Conservation (phyloP, 192 early-diverging fungal genomes). For the Umbelopsis sp. region DNA sequence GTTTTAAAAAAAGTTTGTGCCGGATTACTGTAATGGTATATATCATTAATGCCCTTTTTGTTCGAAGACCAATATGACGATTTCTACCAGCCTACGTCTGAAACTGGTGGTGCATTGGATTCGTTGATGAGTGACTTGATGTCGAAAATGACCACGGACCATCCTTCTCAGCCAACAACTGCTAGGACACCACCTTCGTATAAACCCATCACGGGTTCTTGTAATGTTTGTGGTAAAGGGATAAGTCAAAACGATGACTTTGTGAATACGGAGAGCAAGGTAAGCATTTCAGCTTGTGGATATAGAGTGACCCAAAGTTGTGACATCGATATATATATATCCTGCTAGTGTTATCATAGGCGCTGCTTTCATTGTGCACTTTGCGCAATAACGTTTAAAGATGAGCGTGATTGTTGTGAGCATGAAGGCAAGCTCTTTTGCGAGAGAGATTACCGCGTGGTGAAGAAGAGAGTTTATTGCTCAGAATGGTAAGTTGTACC, state of each 20-base stretch:
- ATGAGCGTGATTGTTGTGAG: slow-evolving; percentile 55
- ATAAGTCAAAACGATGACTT: slow-evolving; percentile 36
- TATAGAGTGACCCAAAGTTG: not conserved
- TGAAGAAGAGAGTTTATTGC: slow-evolving; percentile 46
- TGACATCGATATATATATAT: not conserved
- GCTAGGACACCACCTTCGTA: not conserved
- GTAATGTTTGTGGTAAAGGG: slow-evolving; percentile 27
- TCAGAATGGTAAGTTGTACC: slow-evolving; percentile 52
- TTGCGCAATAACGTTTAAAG: slow-evolving; percentile 55
- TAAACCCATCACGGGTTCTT: not conserved
- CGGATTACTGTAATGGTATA: too few relatives aligned
- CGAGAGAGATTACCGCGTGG: slow-evolving; percentile 57
- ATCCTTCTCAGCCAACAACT: not conserved
- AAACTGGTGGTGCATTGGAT: slow-evolving; percentile 31
- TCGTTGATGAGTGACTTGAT: slow-evolving; percentile 36
- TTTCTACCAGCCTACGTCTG: not conserved
- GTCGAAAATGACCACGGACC: slow-evolving; percentile 33
- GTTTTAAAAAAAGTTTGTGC: too few relatives aligned
- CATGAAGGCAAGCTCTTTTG: slow-evolving; percentile 65
- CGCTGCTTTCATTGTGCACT: slow-evolving; percentile 60
- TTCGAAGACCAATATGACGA: slow-evolving; percentile 5
- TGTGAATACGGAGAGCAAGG: slow-evolving; percentile 24
- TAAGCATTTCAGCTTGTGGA: not conserved
- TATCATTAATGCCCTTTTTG: not conserved
- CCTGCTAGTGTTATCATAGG: slow-evolving; percentile 43